A percentile compares a stretch with the other conserved stretches of the same genome.
These are phyloP conservation scores for Berberis thunbergii DNA, from an alignment of 164 flowering plant species.

Conservation along the genomic window DNA sequence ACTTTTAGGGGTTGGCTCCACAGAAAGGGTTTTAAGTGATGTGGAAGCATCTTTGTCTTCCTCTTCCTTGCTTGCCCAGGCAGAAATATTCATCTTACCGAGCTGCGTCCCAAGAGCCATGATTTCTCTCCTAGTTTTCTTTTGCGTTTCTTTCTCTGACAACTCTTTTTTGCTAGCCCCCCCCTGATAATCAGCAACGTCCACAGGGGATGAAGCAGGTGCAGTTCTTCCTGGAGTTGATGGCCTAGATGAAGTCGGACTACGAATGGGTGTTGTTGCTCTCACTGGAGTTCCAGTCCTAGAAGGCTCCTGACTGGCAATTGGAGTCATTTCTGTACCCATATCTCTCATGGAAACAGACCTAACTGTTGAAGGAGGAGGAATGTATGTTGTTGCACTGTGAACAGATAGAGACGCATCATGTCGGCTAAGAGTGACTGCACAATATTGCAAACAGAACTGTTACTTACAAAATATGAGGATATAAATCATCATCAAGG, in stretches of 20 bases:
- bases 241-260: conserved; percentile 64
- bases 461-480: not conserved
- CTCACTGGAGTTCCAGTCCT: conserved; percentile 82
- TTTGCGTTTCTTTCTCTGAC: conserved; percentile 68
- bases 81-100: conserved; percentile 80
- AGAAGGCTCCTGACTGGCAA: conserved; percentile 92
- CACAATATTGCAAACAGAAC: conserved; percentile 7
- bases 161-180: conserved; percentile 29
- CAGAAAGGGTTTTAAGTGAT: conserved; percentile 30
- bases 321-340: conserved; percentile 98
- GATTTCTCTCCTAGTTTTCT: conserved; percentile 80
- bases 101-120: conserved; percentile 71
- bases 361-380: conserved; percentile 73
- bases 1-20: conserved; percentile 32
- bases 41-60: conserved; percentile 55
- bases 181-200: conserved; percentile 10
- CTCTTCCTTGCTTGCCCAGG: conserved; percentile 88
- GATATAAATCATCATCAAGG: no score
- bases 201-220: conserved; percentile 28
- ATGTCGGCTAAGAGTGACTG: conserved; percentile 70
- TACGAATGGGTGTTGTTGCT: conserved; percentile 66
- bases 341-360: conserved; percentile 96
- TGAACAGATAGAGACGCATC: conserved; percentile 50
- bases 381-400: conserved; percentile 52
- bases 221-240: conserved; percentile 58